These are phyloP conservation scores for Hygrophila difformis DNA, from an alignment of 257 asterid species.

Conservation along the genomic window DNA sequence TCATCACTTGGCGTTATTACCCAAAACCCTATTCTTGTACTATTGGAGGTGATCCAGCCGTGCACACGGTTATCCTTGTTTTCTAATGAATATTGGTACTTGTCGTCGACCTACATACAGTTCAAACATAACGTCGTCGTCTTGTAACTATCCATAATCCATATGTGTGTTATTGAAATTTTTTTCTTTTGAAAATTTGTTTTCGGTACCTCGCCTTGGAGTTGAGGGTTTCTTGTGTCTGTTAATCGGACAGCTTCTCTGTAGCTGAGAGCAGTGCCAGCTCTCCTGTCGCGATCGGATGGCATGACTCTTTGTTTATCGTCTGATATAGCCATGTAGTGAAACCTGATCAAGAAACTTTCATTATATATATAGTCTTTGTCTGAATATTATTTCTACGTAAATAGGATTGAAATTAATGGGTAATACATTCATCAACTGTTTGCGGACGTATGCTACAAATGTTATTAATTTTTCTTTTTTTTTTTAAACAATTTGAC, in stretches of 20 bases:
- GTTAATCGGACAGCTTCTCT: slow-evolving; percentile 56
- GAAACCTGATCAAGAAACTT: slow-evolving; percentile 32
- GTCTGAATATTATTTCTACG: no score
- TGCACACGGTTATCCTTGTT: slow-evolving; percentile 48
- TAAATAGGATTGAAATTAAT: no score
- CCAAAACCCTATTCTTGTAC: slow-evolving; percentile 49
- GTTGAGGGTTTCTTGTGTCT: slow-evolving; percentile 28
- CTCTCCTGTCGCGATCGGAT: slow-evolving; percentile 28
- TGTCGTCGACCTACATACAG: slow-evolving; percentile 49
- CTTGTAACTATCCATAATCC: no score
- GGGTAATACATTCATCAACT: no score
- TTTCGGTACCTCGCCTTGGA: slow-evolving; percentile 27
- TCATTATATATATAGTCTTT: background rate
- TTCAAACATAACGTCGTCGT: background rate
- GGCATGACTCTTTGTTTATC: slow-evolving; percentile 59
- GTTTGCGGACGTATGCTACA: no score
- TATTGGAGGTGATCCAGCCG: slow-evolving; percentile 51
- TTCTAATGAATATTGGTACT: slow-evolving; percentile 54
- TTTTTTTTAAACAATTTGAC: no score
- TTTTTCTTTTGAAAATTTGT: background rate
- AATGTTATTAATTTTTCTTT: no score
- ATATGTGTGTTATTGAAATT: no score
- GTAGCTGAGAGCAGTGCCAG: slow-evolving; percentile 40
- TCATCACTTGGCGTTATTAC: slow-evolving; percentile 61
- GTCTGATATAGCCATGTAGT: slow-evolving; percentile 67